A percentile compares a stretch with the other conserved stretches of the same genome.
Evolutionary conservation across 2,329 filamentous ascomycete species (phyloP).

Genomic region (Colletotrichum navitas): DNA sequence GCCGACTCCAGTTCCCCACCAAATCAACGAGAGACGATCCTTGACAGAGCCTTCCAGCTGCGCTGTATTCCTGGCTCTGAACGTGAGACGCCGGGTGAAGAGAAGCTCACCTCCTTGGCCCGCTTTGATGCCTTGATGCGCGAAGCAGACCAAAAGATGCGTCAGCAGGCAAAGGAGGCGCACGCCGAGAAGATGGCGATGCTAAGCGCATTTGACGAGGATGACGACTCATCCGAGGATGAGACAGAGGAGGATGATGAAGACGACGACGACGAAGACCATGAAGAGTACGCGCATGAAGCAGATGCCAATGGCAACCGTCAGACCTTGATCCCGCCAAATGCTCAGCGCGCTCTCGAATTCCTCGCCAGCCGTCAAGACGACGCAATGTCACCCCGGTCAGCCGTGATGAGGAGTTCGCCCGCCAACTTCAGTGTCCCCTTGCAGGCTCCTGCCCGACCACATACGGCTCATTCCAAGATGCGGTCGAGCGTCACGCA

Average conservation of each 20-base stretch:
- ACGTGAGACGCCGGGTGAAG: constrained; percentile 65
- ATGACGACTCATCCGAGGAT: constrained; percentile 61
- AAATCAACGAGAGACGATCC: constrained; percentile 71
- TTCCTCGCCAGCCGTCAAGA: constrained; percentile 62
- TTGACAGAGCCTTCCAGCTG: constrained; percentile 76
- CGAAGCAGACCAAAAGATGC: constrained; percentile 66
- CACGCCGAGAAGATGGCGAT: constrained; percentile 50
- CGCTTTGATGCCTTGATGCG: constrained; percentile 76
- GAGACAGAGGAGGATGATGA: constrained; percentile 54
- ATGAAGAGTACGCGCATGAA: constrained; percentile 55
- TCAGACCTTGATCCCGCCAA: constrained; percentile 57
- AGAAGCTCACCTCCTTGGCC: constrained; percentile 74
- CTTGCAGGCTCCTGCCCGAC: constrained; percentile 52
- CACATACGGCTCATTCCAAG: constrained; percentile 67
- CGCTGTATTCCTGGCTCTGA: constrained; percentile 73
- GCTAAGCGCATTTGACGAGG: constrained; percentile 65
- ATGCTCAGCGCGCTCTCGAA: constrained; percentile 63
- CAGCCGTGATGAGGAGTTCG: constrained; percentile 48
- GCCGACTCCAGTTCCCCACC: constrained; percentile 64
- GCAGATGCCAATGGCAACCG: constrained; percentile 47
- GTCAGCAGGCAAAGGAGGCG: constrained; percentile 54
- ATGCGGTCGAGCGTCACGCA: constrained; percentile 59
- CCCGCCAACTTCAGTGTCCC: constrained; percentile 41
- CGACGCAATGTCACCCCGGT: constrained; percentile 50
- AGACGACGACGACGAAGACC: constrained; percentile 57